A percentile compares a stretch with the other conserved stretches of the same genome.
phyloP scores from a whole-genome alignment of 768 basidiomycete species.

The Cantharellus cinnabarinus region DNA sequence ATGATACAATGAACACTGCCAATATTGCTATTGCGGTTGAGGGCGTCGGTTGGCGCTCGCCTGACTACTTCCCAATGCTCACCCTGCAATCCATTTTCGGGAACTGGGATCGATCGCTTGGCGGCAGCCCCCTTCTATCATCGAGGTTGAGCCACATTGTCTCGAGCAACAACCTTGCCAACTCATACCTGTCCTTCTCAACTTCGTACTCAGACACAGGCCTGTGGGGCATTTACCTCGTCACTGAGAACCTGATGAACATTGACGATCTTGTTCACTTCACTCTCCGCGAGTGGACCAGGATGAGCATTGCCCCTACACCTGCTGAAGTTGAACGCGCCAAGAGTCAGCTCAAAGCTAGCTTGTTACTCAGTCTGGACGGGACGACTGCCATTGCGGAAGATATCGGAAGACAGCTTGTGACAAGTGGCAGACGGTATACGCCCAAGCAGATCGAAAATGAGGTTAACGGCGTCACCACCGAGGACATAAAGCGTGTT shows the following conservation, averaged over 20 bases:
- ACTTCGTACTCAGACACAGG: constrained; percentile 98
- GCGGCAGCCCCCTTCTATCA: constrained; percentile 71
- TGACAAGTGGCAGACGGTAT: constrained; percentile 77
- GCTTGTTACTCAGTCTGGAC: constrained; percentile 71
- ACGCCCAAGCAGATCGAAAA: constrained; percentile 88
- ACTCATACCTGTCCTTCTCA: constrained; percentile 98
- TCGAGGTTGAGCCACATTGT: constrained; percentile 83
- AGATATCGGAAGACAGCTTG: constrained; percentile 94
- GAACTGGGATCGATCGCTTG: constrained; percentile 97
- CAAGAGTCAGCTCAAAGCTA: constrained; percentile 96
- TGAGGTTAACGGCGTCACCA: constrained; percentile 73
- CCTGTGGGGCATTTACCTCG: constrained; percentile 95
- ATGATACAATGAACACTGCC: constrained; percentile 74
- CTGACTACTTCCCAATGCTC: constrained; percentile 99
- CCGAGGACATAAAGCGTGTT: constrained; percentile 79
- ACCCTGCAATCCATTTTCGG: constrained; percentile 96
- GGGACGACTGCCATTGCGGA: constrained; percentile 95
- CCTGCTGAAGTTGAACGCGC: constrained; percentile 84
- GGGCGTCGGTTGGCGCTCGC: constrained; percentile 92
- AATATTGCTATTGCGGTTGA: constrained; percentile 95
- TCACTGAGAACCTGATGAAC: constrained; percentile 84
- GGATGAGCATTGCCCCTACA: constrained; percentile 78
- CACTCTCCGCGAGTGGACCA: constrained; percentile 85
- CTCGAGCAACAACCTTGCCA: constrained; percentile 86
- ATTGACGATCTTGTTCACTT: constrained; percentile 88